Base-by-base conservation (phyloP, 2,329 filamentous ascomycete species). In the Remersonia thermophila region DNA sequence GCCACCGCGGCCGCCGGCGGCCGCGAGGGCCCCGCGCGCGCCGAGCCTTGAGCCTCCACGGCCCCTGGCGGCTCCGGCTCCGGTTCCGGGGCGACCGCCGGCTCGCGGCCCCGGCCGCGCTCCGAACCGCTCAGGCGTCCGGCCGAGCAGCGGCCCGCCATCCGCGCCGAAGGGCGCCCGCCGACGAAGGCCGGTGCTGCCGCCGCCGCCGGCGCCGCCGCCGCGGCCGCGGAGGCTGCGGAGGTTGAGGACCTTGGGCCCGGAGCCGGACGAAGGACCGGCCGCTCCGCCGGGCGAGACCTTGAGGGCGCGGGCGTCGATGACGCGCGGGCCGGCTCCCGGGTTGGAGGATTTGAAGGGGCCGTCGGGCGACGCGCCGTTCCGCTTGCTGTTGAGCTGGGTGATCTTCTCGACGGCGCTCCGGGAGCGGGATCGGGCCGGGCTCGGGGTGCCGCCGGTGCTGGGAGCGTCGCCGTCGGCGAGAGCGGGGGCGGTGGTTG, bases 211-310 rank as follows among this genome's bases (percentile, higher is more conserved):
- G 26, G n/a, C 28, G 12, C 17, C 16, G 10, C 39, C 36, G 3
- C 38, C 12, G 10, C 39, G 30, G 23, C 42, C 39, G 20, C 47
- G 40, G 25, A 52, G 32, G 35, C 47, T 54, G 36, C 51, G 50
- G 11, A 56, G 13, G 39, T 50, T 55, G 45, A 55, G 49, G 18
- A 55, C 42, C 28, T 45, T 49, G 35, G 43, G 38, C 9, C 32
- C 39, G 11, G 36, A 17, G 23, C 28, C 10, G 5, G 33, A n/a
- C 10, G n/a, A n/a, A n/a, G n/a, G n/a, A n/a, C n/a, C n/a, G n/a
- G 29, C 30, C 15, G 32, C 10, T 5, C 13, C 27, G 28, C 16
- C 25, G n/a, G 35, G 34, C 18, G 35, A 29, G 16, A 30, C 28
- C 29, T 34, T 36, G 35, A 39, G 34, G 7, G 36, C 30, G 41